Evolutionary conservation across 495 filamentous ascomycete genomes (phyloP).

Genomic region (Penicillium canescens): DNA sequence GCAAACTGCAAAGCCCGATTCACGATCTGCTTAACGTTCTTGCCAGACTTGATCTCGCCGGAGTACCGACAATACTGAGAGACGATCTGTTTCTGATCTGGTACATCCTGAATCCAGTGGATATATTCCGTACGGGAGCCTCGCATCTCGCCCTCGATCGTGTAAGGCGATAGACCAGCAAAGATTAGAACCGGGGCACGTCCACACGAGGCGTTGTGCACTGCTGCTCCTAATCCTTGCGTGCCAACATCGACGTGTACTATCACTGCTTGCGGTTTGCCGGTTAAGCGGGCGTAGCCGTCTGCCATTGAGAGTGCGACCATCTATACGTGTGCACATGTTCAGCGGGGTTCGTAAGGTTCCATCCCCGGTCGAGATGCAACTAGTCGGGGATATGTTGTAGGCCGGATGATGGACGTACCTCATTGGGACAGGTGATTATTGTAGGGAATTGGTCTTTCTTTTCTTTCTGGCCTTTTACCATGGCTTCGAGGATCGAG

Average conservation of each 20-base stretch:
- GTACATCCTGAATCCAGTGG: constrained; percentile 97
- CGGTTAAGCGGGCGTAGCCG: constrained; percentile 85
- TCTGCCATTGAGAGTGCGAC: constrained; percentile 97
- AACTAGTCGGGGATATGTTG: background rate
- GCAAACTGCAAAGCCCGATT: constrained; percentile 89
- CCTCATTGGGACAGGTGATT: constrained; percentile 91
- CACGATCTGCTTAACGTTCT: constrained; percentile 95
- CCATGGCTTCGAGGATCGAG: constrained; percentile 92
- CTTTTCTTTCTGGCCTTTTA: constrained; percentile 74
- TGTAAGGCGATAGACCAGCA: constrained; percentile 86
- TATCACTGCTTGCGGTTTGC: constrained; percentile 86
- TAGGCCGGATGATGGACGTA: constrained; percentile 14
- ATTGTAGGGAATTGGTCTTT: constrained; percentile 74
- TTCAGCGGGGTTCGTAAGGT: constrained; percentile 6
- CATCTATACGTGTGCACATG: constrained; percentile 65
- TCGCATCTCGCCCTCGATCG: constrained; percentile 85
- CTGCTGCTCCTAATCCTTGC: constrained; percentile 85
- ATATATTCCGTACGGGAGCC: constrained; percentile 93
- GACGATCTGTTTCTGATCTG: constrained; percentile 90
- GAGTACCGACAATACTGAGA: constrained; percentile 93
- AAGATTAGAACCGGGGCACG: constrained; percentile 89
- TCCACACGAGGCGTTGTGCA: constrained; percentile 88
- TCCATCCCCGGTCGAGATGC: background rate
- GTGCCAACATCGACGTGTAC: constrained; percentile 97
- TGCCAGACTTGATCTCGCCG: constrained; percentile 85